phyloP scores from a whole-genome alignment of 805 yeast genomes.

The Wickerhamiella cacticola region DNA sequence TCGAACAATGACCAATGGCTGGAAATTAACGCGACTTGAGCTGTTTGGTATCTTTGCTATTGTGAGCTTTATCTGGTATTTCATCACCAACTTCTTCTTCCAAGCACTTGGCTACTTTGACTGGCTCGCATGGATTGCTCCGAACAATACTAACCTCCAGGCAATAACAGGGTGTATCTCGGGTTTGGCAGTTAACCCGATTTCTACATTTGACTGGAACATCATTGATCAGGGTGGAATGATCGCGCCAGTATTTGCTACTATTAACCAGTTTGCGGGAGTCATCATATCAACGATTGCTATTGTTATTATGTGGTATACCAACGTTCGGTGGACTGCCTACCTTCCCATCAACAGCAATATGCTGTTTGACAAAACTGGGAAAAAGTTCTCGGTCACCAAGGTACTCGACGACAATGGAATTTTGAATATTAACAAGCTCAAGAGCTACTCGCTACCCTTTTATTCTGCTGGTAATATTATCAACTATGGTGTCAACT shows the following conservation, averaged over 20 bases:
- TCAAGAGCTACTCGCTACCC: conserved; percentile 50
- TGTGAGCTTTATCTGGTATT: conserved; percentile 44
- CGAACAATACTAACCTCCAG: conserved; percentile 38
- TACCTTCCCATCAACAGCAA: conserved; percentile 43
- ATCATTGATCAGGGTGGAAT: conserved; percentile 27
- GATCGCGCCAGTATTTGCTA: conserved; percentile 36
- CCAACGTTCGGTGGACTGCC: conserved; percentile 41
- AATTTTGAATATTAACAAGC: conserved; percentile 35
- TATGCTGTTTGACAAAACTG: conserved; percentile 33
- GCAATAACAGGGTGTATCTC: conserved; percentile 36
- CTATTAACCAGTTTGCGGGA: conserved; percentile 30
- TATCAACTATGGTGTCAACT: conserved; percentile 45
- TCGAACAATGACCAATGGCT: conserved; percentile 42
- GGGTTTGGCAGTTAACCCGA: conserved; percentile 45
- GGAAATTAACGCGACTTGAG: conserved; percentile 42
- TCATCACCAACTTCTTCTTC: conserved; percentile 57
- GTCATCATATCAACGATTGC: conserved; percentile 28
- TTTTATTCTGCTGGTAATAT: conserved; percentile 51
- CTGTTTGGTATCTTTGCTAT: conserved; percentile 37
- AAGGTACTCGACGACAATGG: conserved; percentile 38
- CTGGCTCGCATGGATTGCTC: conserved; percentile 51
- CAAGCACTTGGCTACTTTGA: conserved; percentile 48
- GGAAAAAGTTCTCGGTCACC: conserved; percentile 34
- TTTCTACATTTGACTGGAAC: conserved; percentile 42
- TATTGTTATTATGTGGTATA: conserved; percentile 31